Base-by-base conservation (phyloP, 2,329 filamentous ascomycete species). In the Rutstroemia sp. region DNA sequence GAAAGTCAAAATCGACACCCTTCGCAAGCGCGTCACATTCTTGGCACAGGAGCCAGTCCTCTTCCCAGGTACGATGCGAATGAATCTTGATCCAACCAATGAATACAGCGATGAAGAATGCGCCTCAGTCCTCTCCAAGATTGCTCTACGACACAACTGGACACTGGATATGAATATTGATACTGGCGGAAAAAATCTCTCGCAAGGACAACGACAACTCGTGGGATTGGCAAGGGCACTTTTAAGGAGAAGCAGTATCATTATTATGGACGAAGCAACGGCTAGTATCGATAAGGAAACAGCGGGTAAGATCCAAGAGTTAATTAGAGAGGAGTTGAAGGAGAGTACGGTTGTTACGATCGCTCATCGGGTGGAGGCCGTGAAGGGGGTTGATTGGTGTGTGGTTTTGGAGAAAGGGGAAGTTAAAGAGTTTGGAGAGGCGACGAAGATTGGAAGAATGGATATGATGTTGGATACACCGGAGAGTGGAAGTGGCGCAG, bases 181-280 rank as follows among this genome's bases (percentile, higher is more conserved):
- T 61, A 77, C 77, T 2, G 81, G 81, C 2, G 83, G 83, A 2
- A 77, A 77, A 39, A 85, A 84, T 51, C 73, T 87, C 0, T 81
- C 77, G 49, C 83, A 87, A 63, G 84, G 83, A 0, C 83, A 87
- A 65, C 71, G 83, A 48, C 84, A 87, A 64, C 73, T 87, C 0
- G 80, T 87, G 3, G 83, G 82, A 0, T 72, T 87, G 1, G 80
- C 83, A 0, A 69, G 84, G n/a, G 82, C 84, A 0, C 76, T 87
- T 53, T 68, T 87, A 48, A 70, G 83, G 8, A 71, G 79, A n/a
- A 83, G 80, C 57, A 72, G 80, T 0, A 78, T 87, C 59, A 73
- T 87, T 9, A 79, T 87, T 51, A 75, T 87, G 65, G 84, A 87
- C 63, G 84, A 87, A 64, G 83, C 83, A 2, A 86, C 83, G 2